These are phyloP conservation scores for Phaeomoniella chlamydospora DNA, from an alignment of 2,329 filamentous ascomycete genomes.

Conservation along the genomic window DNA sequence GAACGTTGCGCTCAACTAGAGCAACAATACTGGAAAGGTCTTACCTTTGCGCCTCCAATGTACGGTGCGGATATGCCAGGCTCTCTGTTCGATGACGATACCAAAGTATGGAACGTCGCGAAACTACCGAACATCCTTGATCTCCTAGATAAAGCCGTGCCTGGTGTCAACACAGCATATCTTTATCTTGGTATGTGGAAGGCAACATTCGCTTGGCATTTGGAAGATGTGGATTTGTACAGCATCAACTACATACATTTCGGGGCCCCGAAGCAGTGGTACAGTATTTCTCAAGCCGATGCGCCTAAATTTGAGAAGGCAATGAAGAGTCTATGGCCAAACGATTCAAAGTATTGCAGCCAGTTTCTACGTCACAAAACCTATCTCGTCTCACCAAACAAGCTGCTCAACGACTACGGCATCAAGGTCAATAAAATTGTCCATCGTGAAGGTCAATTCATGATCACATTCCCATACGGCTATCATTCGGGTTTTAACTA, in stretches of 20 bases:
- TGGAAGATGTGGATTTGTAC: constrained; percentile 97
- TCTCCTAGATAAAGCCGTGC: constrained; percentile 86
- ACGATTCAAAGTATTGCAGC: constrained; percentile 85
- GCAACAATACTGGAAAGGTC: constrained; percentile 89
- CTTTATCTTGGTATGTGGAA: constrained; percentile 99
- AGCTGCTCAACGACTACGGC: constrained; percentile 74
- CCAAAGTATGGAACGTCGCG: constrained; percentile 82
- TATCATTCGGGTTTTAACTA: constrained; percentile 98
- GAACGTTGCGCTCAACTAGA: constrained; percentile 93
- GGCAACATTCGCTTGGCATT: constrained; percentile 96
- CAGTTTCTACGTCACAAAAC: constrained; percentile 97
- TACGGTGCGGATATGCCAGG: constrained; percentile 96
- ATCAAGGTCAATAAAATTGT: constrained; percentile 95
- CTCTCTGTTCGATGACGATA: constrained; percentile 78
- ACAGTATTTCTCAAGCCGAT: constrained; percentile 94
- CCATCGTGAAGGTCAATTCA: constrained; percentile 92
- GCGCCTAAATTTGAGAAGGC: constrained; percentile 82
- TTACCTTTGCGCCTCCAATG: constrained; percentile 86
- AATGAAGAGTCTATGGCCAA: constrained; percentile 90
- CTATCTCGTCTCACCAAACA: constrained; percentile 84
- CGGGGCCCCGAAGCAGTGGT: constrained; percentile 97
- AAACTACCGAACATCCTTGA: constrained; percentile 88
- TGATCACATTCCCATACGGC: constrained; percentile 95
- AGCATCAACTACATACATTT: constrained; percentile 99
- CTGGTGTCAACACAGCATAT: constrained; percentile 95